Evolutionary conservation across 768 basidiomycete species (phyloP).

Genomic region (Plicaturopsis crispa): DNA sequence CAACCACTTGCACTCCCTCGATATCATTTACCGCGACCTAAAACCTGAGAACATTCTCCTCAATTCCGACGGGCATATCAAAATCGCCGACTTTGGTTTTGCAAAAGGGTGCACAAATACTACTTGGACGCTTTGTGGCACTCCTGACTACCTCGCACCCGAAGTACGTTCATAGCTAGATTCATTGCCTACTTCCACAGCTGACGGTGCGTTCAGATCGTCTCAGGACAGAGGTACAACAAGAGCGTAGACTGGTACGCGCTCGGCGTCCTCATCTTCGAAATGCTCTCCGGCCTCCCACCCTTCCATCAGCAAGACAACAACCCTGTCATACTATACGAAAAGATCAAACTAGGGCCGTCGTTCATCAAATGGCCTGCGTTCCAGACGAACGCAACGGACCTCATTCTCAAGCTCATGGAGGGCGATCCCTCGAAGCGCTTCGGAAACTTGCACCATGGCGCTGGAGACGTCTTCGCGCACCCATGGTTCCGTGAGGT

Average conservation of each 20-base stretch:
- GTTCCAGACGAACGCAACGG: slow-evolving; percentile 70
- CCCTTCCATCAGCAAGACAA: slow-evolving; percentile 88
- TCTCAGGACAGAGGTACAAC: slow-evolving; percentile 80
- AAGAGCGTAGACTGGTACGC: slow-evolving; percentile 99
- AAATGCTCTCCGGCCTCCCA: slow-evolving; percentile 94
- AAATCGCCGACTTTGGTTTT: slow-evolving; percentile 95
- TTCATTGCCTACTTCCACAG: not conserved
- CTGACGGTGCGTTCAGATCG: slow-evolving; percentile 42
- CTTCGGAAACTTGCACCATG: slow-evolving; percentile 84
- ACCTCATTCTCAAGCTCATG: slow-evolving; percentile 87
- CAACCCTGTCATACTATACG: slow-evolving; percentile 84
- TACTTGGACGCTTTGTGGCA: slow-evolving; percentile 94
- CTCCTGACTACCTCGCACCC: slow-evolving; percentile 94
- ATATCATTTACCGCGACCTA: slow-evolving; percentile 95
- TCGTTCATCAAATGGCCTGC: slow-evolving; percentile 72
- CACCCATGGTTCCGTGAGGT: slow-evolving; percentile 95
- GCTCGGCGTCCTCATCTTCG: slow-evolving; percentile 91
- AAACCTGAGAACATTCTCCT: slow-evolving; percentile 97
- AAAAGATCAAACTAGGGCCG: slow-evolving; percentile 80
- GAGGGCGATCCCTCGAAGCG: slow-evolving; percentile 83
- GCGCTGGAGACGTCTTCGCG: slow-evolving; percentile 85
- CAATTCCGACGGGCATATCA: slow-evolving; percentile 92
- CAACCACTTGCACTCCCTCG: slow-evolving; percentile 76
- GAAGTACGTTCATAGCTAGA: slow-evolving; percentile 43
- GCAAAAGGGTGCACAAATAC: slow-evolving; percentile 83